Evolutionary conservation across 192 early-diverging fungal genomes (phyloP), one percentile per base, ranked within the genome.

Genomic region (Backusella tuberculispora): DNA sequence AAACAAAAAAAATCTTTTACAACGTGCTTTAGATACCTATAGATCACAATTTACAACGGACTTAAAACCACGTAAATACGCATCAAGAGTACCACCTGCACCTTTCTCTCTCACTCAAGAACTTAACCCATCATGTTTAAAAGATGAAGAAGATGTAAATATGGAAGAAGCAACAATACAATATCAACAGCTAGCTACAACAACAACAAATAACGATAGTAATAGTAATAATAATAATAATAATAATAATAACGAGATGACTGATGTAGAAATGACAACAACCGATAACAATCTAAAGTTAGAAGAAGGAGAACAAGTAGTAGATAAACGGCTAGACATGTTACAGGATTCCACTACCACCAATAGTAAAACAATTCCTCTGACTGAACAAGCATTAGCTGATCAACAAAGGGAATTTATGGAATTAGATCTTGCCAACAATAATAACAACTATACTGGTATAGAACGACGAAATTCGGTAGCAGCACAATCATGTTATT

Each of bases 1-100:
- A 40, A 73, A 73, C 26, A 73, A 73, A 73, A 73, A 73, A 43
- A 73, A 65, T 29, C 21, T 73, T 5, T 64, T 73, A 34, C 72
- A 73, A 65, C 37, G 60, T 37, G 63, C 60, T 37, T 44, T 73
- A 7, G 72, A 73, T 64, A 63, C 43, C 4, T 73, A 43, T 19
- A 41, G 72, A 73, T 46, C 24, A 10, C 70, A 76, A 40, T 78
- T 79, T 17, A 73, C 71, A 40, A 46, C 71, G 3, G 45, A 72
- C 44, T 42, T 78, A 40, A 66, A 46, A 42, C 71, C 76, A 45
- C 70, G 65, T 24, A 66, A 68, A 68, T 68, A 72, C 37, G 37
- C 76, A 50, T 73, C 71, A 17, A 48, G 74, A 24, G 34, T 65
- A 2, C n/a, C 76, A 34, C 76, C 64, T 15, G 53, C 53, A 13